Base-by-base conservation (phyloP, 148 eudicot species). In the Polygonum maritimum region DNA sequence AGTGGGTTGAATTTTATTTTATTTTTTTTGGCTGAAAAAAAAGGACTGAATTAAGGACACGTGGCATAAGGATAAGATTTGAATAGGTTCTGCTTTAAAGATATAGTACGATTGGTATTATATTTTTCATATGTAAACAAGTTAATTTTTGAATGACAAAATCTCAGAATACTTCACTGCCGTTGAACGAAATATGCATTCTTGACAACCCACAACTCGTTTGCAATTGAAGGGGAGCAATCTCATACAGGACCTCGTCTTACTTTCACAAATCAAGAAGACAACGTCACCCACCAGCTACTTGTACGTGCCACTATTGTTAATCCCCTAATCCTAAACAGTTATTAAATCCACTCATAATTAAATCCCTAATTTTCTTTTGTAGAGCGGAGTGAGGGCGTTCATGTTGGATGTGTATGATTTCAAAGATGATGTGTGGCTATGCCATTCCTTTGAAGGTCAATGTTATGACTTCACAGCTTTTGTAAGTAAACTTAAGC, bases 121-220 rank as follows among this genome's bases (percentile, higher is more conserved):
- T 31, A 60, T 19, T 9, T 60, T 63, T 63, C 1, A 63, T 9
- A 63, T 63, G 47, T 51, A 51, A 15, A 18, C 36, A 69, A 69
- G 19, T 35, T 33, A 13, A 33, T 35, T 35, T 36, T 11, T 69
- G 0, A 6, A 35, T 3, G n/a, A n/a, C n/a, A n/a, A 10, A 39
- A 39, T 16, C 16, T 19, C 80, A 92, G 97, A 89, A 89, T 63
- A 85, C 85, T 77, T 88, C 98, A 36, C 76, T 93, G 10, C 96
- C 98, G 14, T 93, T 87, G 88, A 93, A 93, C 91, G 89, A 89
- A 89, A 80, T 93, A 89, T 58, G 89, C 98, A 51, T 93, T 85
- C 71, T 83, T 93, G 86, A 86, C 98, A 51, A 88, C 94, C 49
- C 98, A 93, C 78, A 93, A 93, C 69, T 79, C 98, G 33, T 91